phyloP scores from a whole-genome alignment of 1,284 basidiomycete genomes.

The Pseudozyma sp. region DNA sequence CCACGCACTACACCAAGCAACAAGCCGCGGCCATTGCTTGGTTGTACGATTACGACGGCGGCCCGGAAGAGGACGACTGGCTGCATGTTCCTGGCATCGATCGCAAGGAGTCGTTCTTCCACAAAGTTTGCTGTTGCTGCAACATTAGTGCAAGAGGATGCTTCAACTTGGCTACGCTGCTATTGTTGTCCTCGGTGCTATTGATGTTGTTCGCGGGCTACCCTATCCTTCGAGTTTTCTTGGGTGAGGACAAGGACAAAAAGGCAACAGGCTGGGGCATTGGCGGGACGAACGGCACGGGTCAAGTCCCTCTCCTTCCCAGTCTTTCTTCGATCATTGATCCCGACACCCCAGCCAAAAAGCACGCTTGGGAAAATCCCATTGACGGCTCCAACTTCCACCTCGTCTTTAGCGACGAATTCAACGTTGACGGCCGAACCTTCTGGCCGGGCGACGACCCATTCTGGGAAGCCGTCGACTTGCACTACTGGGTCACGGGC shows the following conservation, averaged over 20 bases:
- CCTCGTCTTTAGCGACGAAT: conserved; percentile 80
- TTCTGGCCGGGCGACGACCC: conserved; percentile 70
- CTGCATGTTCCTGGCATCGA: conserved; percentile 21
- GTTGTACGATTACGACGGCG: conserved; percentile 41
- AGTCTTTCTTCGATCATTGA: conserved; percentile 33
- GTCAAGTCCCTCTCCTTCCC: conserved; percentile 52
- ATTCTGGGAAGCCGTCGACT: conserved; percentile 62
- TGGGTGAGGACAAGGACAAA: background rate
- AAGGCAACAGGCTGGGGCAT: conserved; percentile 71
- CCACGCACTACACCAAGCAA: background rate
- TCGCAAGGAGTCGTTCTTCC: background rate
- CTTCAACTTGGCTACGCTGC: conserved; percentile 30
- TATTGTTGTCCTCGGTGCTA: conserved; percentile 17
- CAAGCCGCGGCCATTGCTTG: conserved; percentile 9
- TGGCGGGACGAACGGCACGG: conserved; percentile 74
- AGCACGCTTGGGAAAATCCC: conserved; percentile 26
- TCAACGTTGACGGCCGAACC: conserved; percentile 76
- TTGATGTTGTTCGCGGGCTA: conserved; percentile 50
- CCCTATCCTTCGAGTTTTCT: conserved; percentile 19
- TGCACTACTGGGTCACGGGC: conserved; percentile 49
- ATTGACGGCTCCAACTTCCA: conserved; percentile 38
- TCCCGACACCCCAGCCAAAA: conserved; percentile 31
- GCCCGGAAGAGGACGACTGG: conserved; percentile 32
- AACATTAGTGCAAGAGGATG: conserved; percentile 19
- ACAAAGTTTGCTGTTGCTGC: background rate